Evolutionary conservation across 495 filamentous ascomycete species (phyloP), one percentile per base, ranked within the genome.

Genomic region (Apodospora peruviana): DNA sequence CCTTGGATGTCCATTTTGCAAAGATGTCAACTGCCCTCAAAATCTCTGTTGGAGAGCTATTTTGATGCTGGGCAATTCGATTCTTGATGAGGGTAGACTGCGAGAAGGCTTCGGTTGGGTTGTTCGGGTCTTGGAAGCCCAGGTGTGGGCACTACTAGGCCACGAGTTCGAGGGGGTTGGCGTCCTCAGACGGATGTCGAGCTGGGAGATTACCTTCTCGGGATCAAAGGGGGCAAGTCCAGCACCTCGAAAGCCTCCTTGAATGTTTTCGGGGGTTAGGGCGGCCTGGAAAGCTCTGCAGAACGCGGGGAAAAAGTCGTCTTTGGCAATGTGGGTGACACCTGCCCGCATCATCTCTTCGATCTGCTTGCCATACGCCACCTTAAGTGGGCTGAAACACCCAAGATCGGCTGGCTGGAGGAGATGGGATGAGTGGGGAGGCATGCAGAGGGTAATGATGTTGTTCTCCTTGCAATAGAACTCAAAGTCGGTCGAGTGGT

Each of bases 321-420:
- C 18, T 21, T 55, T 55, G 20, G 21, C 47, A 4, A 55, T 50
- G 21, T 50, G 24, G 40, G 12, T 37, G 10, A 55, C 42, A 5
- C 27, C 2, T 22, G 14, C 20, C 21, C 40, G 45, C 24, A 54
- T 50, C 21, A 54, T 36, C 40, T 34, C 11, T 18, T 50, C 51
- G 25, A 50, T 49, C 25, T 54, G 23, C 36, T 37, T 45, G 46
- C 46, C 42, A 37, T 54, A 54, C 39, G 42, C 34, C 41, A 12
- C 16, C 36, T 47, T 54, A 1, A 54, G n/a, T 21, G 37, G 35
- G 20, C 45, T 40, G 21, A 48, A 48, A 48, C n/a, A 48, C 17
- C 45, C 36, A 42, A 56, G 24, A 56, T 56, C 53, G 20, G 48
- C 43, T 41, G 48, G 45, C 45, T 57, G 29, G 23, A 49, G 44